A percentile compares a stretch with the other conserved stretches of the same genome.
phyloP scores from a whole-genome alignment of 257 asterid genomes.

The Prunella vulgaris region DNA sequence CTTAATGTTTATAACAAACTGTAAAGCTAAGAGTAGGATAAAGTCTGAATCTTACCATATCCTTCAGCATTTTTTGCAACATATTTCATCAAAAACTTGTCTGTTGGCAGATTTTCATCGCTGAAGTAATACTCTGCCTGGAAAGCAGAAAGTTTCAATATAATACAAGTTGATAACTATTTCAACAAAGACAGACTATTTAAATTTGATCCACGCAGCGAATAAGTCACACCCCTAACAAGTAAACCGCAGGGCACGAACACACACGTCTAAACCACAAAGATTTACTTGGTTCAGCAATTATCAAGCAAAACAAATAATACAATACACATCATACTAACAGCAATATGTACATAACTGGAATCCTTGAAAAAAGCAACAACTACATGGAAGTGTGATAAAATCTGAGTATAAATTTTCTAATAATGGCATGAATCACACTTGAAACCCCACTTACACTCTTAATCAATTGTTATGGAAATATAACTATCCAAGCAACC shows the following conservation, averaged over 20 bases:
- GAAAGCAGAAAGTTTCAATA: slow-evolving; percentile 16
- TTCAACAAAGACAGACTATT: neutral
- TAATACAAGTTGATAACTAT: neutral
- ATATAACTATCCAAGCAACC: neutral
- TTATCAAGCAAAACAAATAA: slow-evolving; percentile 3
- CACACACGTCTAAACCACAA: neutral
- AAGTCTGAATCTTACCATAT: slow-evolving; percentile 50
- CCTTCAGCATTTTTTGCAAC: slow-evolving; percentile 58
- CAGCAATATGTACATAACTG: neutral
- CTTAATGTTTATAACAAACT: neutral
- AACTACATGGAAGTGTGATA: neutral
- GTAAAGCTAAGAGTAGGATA: neutral
- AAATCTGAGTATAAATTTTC: neutral
- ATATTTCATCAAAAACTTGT: slow-evolving; percentile 70
- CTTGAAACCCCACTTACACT: neutral
- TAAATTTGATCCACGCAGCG: neutral
- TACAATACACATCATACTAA: neutral
- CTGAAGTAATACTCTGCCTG: slow-evolving; percentile 97
- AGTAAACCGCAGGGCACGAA: neutral
- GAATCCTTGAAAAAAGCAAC: neutral
- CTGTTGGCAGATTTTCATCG: slow-evolving; percentile 79
- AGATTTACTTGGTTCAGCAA: neutral
- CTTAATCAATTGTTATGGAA: neutral
- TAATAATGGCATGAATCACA: neutral
- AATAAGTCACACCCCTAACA: neutral